Conservation (phyloP, 495 filamentous ascomycete species). For the Neurospora sp. region DNA sequence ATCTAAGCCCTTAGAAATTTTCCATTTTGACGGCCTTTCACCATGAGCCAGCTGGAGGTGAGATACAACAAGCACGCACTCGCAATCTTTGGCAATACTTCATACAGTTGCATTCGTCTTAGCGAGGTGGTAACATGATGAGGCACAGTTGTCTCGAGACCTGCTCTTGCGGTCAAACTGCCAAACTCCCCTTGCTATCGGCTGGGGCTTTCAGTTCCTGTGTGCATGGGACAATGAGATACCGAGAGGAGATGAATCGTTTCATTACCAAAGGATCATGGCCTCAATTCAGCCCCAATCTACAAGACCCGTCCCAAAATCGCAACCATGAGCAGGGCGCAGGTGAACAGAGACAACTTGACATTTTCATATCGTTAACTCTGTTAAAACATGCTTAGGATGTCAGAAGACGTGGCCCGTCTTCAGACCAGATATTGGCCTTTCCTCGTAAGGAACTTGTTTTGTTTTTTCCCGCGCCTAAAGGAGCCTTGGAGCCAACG, state of each 20-base stretch:
- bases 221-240: background rate
- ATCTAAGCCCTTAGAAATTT: background rate
- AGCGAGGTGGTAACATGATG: background rate
- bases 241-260: background rate
- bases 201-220: background rate
- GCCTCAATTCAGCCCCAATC: background rate
- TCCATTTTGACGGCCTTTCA: background rate
- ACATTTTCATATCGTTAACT: background rate
- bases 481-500: background rate
- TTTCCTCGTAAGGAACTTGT: background rate
- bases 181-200: background rate
- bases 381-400: background rate
- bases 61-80: background rate
- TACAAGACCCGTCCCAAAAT: background rate
- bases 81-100: background rate
- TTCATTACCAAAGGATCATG: background rate
- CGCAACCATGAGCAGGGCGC: background rate
- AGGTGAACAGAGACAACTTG: background rate
- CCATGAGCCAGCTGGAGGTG: background rate
- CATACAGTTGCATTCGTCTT: background rate
- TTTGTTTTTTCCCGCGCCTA: background rate
- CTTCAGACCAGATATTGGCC: background rate
- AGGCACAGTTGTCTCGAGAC: background rate
- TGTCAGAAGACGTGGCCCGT: background rate
- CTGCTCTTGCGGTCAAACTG: background rate